Evolutionary conservation across 306 rosid genomes (phyloP), one percentile per base, ranked within the genome.

Genomic region (Vachellia pachyceras): DNA sequence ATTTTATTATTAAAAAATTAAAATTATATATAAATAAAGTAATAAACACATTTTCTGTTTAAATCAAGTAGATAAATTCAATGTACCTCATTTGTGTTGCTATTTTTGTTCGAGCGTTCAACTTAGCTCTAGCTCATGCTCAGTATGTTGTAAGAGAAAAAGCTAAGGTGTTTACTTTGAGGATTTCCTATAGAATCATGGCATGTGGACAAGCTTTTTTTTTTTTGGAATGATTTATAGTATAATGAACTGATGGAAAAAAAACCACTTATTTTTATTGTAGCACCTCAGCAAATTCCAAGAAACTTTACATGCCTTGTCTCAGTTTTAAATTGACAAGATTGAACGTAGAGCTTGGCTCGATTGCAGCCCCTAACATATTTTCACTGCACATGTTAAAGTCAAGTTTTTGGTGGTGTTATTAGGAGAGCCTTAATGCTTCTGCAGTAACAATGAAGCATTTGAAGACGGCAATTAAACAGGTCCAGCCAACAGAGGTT

Each of bases 361-460:
- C 1, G 6, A 69, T 41, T 42, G 54, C 12, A 20, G 74, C 37
- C 7, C 37, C 3, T 42, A 37, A 47, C 15, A 60, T 82, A 63
- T 63, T 69, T 60, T 69, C 70, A 40, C 15, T 61, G 69, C 6
- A 20, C 10, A 58, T 10, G 7, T 25, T 58, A 54, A 57, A 57
- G 20, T 57, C 14, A 20, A 57, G 64, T 60, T 60, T 3, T 29
- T 60, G 18, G 67, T 84, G 69, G 44, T 57, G 80, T 81, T 76
- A 76, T 81, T 84, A 93, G 94, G 97, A 93, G 88, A 87, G 81
- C 84, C 87, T 89, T 77, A 75, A 85, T 65, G 92, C 90, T 83
- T 89, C 90, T 15, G 86, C 86, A 81, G 84, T 95, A 83, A 87
- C 85, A 73, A 93, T 89, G 94, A 79, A 86, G 85, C 97, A 95